A percentile compares a stretch with the other conserved stretches of the same genome.
Conservation (phyloP, 345 rosid genomes). For the Viola odorata region DNA sequence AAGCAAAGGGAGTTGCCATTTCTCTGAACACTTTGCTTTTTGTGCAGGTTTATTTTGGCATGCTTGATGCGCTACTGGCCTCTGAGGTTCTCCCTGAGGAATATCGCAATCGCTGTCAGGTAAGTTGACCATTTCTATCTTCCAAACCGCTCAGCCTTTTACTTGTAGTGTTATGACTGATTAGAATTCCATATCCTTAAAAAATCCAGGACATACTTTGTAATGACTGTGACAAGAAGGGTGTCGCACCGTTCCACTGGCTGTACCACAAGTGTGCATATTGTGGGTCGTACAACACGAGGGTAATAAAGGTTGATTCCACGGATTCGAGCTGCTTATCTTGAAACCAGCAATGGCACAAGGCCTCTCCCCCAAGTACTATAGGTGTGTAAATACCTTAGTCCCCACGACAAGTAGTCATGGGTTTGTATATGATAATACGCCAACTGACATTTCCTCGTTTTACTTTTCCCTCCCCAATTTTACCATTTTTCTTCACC, state of each 20-base stretch:
- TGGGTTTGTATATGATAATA: conserved; percentile 3
- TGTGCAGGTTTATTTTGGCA: conserved; percentile 54
- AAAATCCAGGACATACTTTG: conserved; percentile 58
- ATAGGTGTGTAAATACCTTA: conserved; percentile 7
- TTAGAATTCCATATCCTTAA: neutral
- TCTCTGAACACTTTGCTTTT: neutral
- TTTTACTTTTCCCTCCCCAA: neutral
- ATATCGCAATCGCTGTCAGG: conserved; percentile 52
- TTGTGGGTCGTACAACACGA: conserved; percentile 86
- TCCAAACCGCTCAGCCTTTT: neutral
- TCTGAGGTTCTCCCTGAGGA: conserved; percentile 60
- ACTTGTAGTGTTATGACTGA: neutral
- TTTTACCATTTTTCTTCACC: conserved; percentile 12
- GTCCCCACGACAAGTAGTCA: neutral
- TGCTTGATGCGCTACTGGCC: conserved; percentile 55
- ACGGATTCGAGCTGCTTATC: conserved; percentile 15
- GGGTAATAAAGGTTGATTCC: conserved; percentile 52
- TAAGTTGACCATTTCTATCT: conserved; percentile 5
- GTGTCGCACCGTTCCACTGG: conserved; percentile 71
- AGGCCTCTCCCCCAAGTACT: neutral
- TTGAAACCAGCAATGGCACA: conserved; percentile 9
- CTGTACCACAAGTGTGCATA: conserved; percentile 68
- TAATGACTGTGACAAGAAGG: conserved; percentile 73
- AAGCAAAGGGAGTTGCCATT: too few relatives aligned
- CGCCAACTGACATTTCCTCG: neutral